Base-by-base conservation (phyloP, 768 basidiomycete species). In the Ramaria rubella region DNA sequence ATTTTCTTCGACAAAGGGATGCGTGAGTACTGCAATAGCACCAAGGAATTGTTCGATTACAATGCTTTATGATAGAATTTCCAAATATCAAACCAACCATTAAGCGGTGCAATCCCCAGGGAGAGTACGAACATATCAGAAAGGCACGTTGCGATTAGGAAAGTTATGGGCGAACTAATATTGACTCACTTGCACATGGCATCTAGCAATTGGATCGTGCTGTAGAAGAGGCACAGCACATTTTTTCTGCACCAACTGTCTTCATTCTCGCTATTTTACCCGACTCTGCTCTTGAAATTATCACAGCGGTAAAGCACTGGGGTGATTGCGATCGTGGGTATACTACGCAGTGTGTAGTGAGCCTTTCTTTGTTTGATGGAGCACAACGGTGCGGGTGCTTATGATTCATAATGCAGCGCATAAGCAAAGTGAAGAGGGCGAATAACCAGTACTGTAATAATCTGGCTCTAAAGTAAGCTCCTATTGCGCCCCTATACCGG, bases 401-500 rank as follows among this genome's bases (percentile, higher is more conserved):
- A n/a, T n/a, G n/a, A n/a, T n/a, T n/a, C n/a, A n/a, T n/a, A n/a
- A 23, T 24, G 24, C 31, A 72, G 51, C 56, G 69, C 12, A 49
- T 54, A 2, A 52, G 54, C 3, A 68, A 63, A 8, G 4, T 42
- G 21, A 3, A 8, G 6, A 58, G 33, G 4, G 49, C 50, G 0
- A 66, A 68, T 1, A 69, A 70, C 4, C 70, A 71, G 12, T 71
- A 52, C 17, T 69, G 69, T 43, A 70, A 72, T 4, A 72, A 72
- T 54, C 63, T 72, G 12, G 70, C 67, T 5, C 70, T 72, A 64
- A 73, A 72, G 71, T 70, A 50, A n/a, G n/a, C n/a, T n/a, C n/a
- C n/a, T 2, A 31, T 36, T 4, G 27, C 29, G 34, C 50, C 19
- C n/a, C n/a, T 38, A 38, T 19, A 4, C 24, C 14, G 11, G 36